Percentiles rank a stretch among this genome's conserved stretches.
Evolutionary conservation across 306 rosid species (phyloP).

Genomic region (Aeschynomene evenia): DNA sequence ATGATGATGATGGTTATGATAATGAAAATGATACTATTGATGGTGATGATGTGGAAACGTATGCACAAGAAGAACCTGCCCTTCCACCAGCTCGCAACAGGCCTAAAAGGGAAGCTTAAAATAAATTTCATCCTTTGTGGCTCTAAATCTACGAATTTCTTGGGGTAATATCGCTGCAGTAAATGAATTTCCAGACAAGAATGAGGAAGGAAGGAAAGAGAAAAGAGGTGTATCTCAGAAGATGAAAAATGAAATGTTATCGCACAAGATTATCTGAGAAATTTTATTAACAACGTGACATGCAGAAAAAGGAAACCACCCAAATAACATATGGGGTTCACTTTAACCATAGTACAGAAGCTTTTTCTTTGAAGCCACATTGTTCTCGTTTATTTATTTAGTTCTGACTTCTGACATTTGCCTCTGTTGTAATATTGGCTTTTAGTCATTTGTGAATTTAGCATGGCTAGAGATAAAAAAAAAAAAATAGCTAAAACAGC

Average conservation of each 20-base stretch:
- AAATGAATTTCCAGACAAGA: conserved; percentile 1
- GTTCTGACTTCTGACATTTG: conserved; percentile 15
- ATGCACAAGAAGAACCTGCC: conserved; percentile 51
- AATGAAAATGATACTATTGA: conserved; percentile 8
- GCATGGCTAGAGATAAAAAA: no score
- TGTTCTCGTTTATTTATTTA: neutral
- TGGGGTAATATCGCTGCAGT: conserved; percentile 17
- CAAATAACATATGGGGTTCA: neutral
- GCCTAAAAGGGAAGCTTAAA: conserved; percentile 71
- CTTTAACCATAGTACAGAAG: neutral
- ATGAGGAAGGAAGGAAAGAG: conserved; percentile 16
- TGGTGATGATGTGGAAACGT: conserved; percentile 27
- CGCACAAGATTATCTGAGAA: no score
- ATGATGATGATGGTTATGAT: conserved; percentile 1
- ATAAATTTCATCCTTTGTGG: neutral
- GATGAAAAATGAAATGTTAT: no score
- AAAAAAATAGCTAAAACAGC: no score
- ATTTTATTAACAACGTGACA: conserved; percentile 4
- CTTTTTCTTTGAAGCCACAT: neutral
- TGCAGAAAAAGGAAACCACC: neutral
- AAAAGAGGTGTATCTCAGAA: no score
- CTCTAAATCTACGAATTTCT: neutral
- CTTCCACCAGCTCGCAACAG: conserved; percentile 72
- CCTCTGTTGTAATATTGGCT: neutral
- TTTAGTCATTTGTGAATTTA: neutral